These are phyloP conservation scores for Fusarium clavum DNA, from an alignment of 2,329 filamentous ascomycete genomes.

Conservation along the genomic window DNA sequence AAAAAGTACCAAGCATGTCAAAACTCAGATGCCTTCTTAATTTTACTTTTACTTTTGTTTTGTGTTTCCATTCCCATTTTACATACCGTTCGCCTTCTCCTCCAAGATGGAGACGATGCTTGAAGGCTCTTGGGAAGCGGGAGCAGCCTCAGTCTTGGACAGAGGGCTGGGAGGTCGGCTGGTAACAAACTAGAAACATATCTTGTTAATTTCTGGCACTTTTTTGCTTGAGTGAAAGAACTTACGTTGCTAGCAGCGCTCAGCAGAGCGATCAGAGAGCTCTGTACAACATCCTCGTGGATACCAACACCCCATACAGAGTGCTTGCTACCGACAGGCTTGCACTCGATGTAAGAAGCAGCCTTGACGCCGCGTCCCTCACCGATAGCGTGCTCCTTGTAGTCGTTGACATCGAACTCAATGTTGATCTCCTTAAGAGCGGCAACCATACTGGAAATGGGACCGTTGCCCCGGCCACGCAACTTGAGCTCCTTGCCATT, in stretches of 20 bases:
- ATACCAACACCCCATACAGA: slow-evolving; percentile 92
- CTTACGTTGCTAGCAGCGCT: slow-evolving; percentile 88
- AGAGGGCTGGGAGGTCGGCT: slow-evolving; percentile 28
- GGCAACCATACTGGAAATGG: slow-evolving; percentile 87
- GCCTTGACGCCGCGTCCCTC: slow-evolving; percentile 84
- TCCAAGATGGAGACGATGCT: slow-evolving; percentile 28
- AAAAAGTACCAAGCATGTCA: not conserved
- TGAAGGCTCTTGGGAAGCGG: slow-evolving; percentile 12
- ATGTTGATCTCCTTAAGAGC: slow-evolving; percentile 83
- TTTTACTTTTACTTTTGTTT: not conserved
- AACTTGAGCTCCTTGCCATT: slow-evolving; percentile 84
- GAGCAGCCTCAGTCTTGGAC: slow-evolving; percentile 3
- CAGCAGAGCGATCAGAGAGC: slow-evolving; percentile 83
- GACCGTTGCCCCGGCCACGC: slow-evolving; percentile 85
- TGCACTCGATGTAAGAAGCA: slow-evolving; percentile 95
- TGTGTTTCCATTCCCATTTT: not conserved
- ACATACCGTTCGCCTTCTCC: slow-evolving; percentile 34
- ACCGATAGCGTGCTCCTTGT: slow-evolving; percentile 96
- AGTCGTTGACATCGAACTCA: slow-evolving; percentile 90
- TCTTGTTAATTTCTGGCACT: not conserved
- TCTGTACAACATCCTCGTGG: slow-evolving; percentile 91
- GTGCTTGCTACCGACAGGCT: slow-evolving; percentile 71
- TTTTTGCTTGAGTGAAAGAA: accelerated
- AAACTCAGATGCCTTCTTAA: not conserved
- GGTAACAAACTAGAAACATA: slow-evolving; percentile 9